phyloP scores from a whole-genome alignment of 2,329 filamentous ascomycete genomes.

The Chrysoporthe deuterocubensis region DNA sequence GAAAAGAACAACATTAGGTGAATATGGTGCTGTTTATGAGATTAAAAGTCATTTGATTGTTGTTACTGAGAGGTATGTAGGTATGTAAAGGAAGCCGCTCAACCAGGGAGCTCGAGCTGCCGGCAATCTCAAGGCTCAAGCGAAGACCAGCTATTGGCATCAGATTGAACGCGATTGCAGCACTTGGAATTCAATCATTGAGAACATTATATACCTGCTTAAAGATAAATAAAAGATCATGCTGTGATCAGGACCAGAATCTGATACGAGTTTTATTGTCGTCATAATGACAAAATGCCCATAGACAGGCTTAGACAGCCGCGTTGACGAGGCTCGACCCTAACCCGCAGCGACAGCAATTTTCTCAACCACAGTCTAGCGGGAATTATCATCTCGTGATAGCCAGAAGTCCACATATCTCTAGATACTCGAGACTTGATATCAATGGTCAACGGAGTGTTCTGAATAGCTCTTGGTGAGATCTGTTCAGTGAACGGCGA shows the following conservation, averaged over 20 bases:
- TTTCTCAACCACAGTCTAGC: neutral
- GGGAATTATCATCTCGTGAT: neutral
- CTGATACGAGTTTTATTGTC: neutral
- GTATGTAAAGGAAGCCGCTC: neutral
- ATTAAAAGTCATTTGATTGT: neutral
- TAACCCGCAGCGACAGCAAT: neutral
- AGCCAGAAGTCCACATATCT: neutral
- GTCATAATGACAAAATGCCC: neutral
- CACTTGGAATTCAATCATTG: neutral
- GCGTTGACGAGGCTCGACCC: conserved; percentile 8
- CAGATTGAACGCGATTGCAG: neutral
- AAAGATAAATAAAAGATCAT: neutral
- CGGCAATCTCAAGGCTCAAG: neutral
- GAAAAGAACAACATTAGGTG: neutral
- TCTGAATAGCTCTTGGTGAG: neutral
- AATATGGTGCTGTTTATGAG: neutral
- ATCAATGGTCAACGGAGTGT: neutral
- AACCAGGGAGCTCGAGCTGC: neutral
- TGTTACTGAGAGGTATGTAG: no score
- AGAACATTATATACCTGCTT: neutral
- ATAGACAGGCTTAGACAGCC: neutral
- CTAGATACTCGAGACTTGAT: neutral
- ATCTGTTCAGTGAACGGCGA: neutral
- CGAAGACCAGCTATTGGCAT: neutral
- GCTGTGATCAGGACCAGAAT: neutral